A percentile compares a stretch with the other conserved stretches of the same genome.
Conservation (phyloP, 164 flowering plant species). For the Annona squamosa region DNA sequence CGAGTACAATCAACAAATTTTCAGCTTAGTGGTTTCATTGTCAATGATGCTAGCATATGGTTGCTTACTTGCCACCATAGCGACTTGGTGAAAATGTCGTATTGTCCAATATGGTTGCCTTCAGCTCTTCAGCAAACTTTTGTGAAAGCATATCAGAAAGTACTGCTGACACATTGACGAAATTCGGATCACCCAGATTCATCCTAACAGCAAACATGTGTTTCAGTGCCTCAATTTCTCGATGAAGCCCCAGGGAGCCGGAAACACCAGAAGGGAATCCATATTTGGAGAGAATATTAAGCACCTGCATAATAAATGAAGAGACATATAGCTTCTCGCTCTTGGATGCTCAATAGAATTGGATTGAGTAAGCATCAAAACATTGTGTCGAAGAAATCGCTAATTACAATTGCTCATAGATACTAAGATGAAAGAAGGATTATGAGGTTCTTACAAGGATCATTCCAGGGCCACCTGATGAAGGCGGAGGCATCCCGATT, state of each 20-base stretch:
- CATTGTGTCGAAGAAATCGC: background rate
- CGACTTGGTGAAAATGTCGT: slow-evolving; percentile 39
- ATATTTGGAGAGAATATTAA: slow-evolving; percentile 49
- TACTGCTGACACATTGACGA: slow-evolving; percentile 30
- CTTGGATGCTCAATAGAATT: background rate
- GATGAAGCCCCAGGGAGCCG: slow-evolving; percentile 43
- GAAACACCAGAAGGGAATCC: slow-evolving; percentile 21
- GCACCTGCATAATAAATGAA: slow-evolving; percentile 28
- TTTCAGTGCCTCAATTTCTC: slow-evolving; percentile 53
- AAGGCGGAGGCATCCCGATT: slow-evolving; percentile 58
- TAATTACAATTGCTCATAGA: background rate
- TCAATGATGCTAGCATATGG: background rate
- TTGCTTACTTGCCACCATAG: slow-evolving; percentile 45
- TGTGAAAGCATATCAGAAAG: slow-evolving; percentile 53
- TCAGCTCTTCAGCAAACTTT: slow-evolving; percentile 40
- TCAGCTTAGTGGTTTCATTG: background rate
- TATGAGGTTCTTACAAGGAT: slow-evolving; percentile 31
- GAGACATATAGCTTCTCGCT: background rate
- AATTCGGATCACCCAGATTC: slow-evolving; percentile 74
- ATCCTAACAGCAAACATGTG: slow-evolving; percentile 46
- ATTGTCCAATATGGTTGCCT: slow-evolving; percentile 40
- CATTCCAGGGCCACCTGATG: slow-evolving; percentile 48
- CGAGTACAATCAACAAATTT: background rate
- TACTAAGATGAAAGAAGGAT: background rate
- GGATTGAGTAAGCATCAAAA: background rate